Percentiles rank a stretch among this genome's conserved stretches.
Evolutionary conservation across 1,284 basidiomycete genomes (phyloP).

Genomic region (Puccinia horiana): DNA sequence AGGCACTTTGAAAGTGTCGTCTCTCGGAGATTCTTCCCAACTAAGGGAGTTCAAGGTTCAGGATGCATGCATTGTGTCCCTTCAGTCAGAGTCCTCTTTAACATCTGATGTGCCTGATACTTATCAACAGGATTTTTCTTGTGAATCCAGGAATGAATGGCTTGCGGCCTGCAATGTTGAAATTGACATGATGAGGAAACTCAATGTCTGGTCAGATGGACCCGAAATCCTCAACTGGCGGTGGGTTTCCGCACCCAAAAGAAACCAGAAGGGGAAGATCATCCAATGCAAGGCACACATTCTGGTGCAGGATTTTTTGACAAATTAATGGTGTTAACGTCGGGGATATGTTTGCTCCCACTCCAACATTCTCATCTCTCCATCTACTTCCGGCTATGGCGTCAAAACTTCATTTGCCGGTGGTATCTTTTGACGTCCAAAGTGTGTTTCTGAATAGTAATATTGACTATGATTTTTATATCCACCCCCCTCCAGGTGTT

Average conservation of each 20-base stretch:
- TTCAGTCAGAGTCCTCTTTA: no score
- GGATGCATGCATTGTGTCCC: no score
- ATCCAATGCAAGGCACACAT: constrained; percentile 11
- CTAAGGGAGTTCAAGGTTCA: no score
- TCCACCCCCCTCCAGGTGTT: no score
- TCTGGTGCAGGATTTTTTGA: no score
- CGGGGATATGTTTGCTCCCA: constrained; percentile 4
- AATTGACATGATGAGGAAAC: background rate
- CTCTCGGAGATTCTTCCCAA: no score
- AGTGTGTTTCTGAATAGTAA: constrained; percentile 19
- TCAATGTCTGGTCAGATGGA: background rate
- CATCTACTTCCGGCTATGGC: background rate
- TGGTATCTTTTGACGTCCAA: constrained; percentile 14
- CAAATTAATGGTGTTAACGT: constrained; percentile 1
- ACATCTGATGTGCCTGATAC: background rate
- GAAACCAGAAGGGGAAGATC: background rate
- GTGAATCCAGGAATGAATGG: background rate
- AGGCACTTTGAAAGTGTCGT: no score
- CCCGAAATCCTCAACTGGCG: background rate
- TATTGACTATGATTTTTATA: constrained; percentile 1
- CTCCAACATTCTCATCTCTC: constrained; percentile 32
- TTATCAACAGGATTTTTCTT: background rate
- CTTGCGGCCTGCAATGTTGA: background rate
- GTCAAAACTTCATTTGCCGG: background rate
- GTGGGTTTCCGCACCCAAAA: constrained; percentile 14